Percentiles rank a stretch among this genome's conserved stretches.
Conservation (phyloP, 148 eudicot species). For the Selenicereus undatus region DNA sequence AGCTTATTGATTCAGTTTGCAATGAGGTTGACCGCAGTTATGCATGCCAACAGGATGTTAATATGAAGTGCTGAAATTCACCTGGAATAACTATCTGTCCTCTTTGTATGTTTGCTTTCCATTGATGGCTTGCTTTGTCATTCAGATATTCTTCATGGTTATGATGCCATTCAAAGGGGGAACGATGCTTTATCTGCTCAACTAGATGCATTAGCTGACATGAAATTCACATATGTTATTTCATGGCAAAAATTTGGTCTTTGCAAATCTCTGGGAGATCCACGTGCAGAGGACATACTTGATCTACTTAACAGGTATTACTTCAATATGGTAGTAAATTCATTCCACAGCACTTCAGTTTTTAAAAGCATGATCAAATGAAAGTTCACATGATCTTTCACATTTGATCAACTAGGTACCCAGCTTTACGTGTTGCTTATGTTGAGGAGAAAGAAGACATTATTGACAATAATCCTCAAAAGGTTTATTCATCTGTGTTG, state of each 20-base stretch:
- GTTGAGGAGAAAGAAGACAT: slow-evolving; percentile 85
- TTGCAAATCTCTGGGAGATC: slow-evolving; percentile 72
- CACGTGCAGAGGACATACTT: slow-evolving; percentile 80
- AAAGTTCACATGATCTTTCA: background rate
- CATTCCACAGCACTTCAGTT: background rate
- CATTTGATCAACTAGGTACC: slow-evolving; percentile 48
- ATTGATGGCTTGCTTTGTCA: slow-evolving; percentile 18
- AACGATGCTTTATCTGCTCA: slow-evolving; percentile 73
- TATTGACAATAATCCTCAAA: slow-evolving; percentile 25
- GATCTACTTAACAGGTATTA: slow-evolving; percentile 69
- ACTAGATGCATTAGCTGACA: slow-evolving; percentile 82
- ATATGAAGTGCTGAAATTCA: background rate
- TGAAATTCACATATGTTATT: slow-evolving; percentile 79
- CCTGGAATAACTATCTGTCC: background rate
- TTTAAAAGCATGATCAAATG: background rate
- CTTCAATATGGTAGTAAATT: slow-evolving; percentile 1
- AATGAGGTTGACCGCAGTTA: background rate
- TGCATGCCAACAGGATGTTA: background rate
- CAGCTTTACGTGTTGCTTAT: slow-evolving; percentile 89
- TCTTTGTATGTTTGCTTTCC: background rate
- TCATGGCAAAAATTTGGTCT: slow-evolving; percentile 91
- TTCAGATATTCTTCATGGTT: slow-evolving; percentile 82
- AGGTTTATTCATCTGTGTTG: slow-evolving; percentile 74
- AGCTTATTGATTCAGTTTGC: slow-evolving; percentile 4
- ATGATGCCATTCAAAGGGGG: slow-evolving; percentile 67